Base-by-base conservation (phyloP, 2,329 filamentous ascomycete genomes). In the Dothiorella sarmentorum region DNA sequence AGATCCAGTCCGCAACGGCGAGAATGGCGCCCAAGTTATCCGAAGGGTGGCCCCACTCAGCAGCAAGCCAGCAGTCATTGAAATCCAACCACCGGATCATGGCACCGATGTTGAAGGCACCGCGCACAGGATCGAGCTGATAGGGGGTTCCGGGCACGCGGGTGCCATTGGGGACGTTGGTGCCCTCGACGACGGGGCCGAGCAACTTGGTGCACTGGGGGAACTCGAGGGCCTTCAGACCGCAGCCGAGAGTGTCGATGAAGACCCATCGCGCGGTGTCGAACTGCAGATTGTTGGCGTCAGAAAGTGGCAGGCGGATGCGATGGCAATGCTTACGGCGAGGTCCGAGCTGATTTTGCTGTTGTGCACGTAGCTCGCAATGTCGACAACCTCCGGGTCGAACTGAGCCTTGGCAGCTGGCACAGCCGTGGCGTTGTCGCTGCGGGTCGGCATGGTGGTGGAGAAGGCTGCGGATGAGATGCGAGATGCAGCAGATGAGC, bases 31-130 rank as follows among this genome's bases (percentile, higher is more conserved):
- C 94, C 67, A 99, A 77, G 82, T 99, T 99, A 81, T 99, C 94
- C 4, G 92, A 97, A 62, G 94, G 94, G 77, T 99, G 94, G 60
- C 94, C 94, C 94, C 94, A 99, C 80, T 99, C 94, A 59, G 94
- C 94, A 43, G 93, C 94, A 64, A 97, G 83, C 94, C 93, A 99
- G 85, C 94, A 97, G 84, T 99, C 94, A 76, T 99, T 99, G 85
- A 97, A 99, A 80, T 99, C 94, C 69, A 99, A 85, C 94, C 94
- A 99, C 72, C 94, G 85, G 79, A 99, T 96, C 88, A 96, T 96
- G 69, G 94, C 89, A 68, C 94, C 94, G 68, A 99, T 97, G 83
- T 97, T 97, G 85, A 99, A 97, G 64, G 94, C 94, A 63, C 88
- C 94, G 69, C 93, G 93, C 73, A 97, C 86, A 37, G 94, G 94